Evolutionary conservation across 805 yeast species (phyloP).

Genomic region (Ogataea paraovalis): DNA sequence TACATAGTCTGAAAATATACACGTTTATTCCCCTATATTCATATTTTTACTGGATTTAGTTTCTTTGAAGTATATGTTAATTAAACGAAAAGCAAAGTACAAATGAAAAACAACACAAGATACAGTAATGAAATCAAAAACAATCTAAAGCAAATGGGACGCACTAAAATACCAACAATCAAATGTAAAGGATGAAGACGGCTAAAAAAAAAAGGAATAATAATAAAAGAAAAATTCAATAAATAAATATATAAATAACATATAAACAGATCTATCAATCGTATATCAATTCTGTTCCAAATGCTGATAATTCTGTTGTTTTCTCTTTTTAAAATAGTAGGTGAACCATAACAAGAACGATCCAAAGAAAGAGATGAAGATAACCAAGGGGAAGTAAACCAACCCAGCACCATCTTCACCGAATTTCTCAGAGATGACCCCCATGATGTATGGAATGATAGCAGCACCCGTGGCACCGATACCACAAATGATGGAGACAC

Average conservation of each 20-base stretch:
- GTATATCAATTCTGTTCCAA: not conserved
- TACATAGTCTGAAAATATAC: not conserved
- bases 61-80: not conserved
- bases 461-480: slow-evolving; percentile 87
- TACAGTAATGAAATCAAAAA: not conserved
- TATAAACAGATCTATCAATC: not conserved
- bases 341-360: slow-evolving; percentile 26
- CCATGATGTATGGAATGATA: slow-evolving; percentile 61
- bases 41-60: not conserved
- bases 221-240: not conserved
- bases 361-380: slow-evolving; percentile 18
- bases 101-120: no score
- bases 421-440: slow-evolving; percentile 36
- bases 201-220: not conserved
- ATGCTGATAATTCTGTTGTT: slow-evolving; percentile 2
- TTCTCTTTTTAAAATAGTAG: slow-evolving; percentile 19
- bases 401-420: slow-evolving; percentile 32
- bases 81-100: not conserved
- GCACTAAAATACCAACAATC: no score
- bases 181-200: no score
- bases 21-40: not conserved
- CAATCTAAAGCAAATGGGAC: no score
- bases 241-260: not conserved
- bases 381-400: slow-evolving; percentile 28
- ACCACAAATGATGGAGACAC: slow-evolving; percentile 73